phyloP scores from a whole-genome alignment of 345 rosid genomes.

The Populus ilicifolia region DNA sequence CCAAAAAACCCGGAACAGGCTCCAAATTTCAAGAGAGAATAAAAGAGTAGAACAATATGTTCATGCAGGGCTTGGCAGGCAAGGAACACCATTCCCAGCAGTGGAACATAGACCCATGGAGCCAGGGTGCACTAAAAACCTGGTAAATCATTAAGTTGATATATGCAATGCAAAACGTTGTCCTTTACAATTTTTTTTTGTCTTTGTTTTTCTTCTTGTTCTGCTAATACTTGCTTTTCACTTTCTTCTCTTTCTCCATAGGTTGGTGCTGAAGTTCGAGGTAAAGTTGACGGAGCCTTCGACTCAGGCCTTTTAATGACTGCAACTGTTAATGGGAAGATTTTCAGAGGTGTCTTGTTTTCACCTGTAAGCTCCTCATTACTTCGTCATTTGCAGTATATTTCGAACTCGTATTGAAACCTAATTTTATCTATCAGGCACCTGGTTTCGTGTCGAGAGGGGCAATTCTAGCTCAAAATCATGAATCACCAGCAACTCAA shows the following conservation, averaged over 20 bases:
- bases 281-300: constrained; percentile 68
- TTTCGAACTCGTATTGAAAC: background rate
- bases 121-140: constrained; percentile 26
- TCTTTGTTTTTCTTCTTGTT: background rate
- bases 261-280: constrained; percentile 66
- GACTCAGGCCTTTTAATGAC: constrained; percentile 70
- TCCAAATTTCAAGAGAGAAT: constrained; percentile 22
- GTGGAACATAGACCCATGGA: constrained; percentile 26
- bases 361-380: constrained; percentile 46
- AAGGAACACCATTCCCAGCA: constrained; percentile 23
- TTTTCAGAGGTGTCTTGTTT: constrained; percentile 66
- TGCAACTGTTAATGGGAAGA: constrained; percentile 57
- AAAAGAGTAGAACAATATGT: constrained; percentile 24
- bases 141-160: constrained; percentile 30
- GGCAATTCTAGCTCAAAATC: constrained; percentile 25
- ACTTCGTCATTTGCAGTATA: background rate
- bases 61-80: constrained; percentile 21
- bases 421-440: constrained; percentile 26
- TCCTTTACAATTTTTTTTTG: background rate
- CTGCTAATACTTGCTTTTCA: background rate
- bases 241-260: background rate
- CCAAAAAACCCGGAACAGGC: constrained; percentile 20
- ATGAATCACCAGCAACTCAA: constrained; percentile 23
- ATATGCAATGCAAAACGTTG: background rate
- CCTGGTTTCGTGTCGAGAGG: constrained; percentile 25